Evolutionary conservation across 192 early-diverging fungal genomes (phyloP).

Genomic region (Linderina pennispora): DNA sequence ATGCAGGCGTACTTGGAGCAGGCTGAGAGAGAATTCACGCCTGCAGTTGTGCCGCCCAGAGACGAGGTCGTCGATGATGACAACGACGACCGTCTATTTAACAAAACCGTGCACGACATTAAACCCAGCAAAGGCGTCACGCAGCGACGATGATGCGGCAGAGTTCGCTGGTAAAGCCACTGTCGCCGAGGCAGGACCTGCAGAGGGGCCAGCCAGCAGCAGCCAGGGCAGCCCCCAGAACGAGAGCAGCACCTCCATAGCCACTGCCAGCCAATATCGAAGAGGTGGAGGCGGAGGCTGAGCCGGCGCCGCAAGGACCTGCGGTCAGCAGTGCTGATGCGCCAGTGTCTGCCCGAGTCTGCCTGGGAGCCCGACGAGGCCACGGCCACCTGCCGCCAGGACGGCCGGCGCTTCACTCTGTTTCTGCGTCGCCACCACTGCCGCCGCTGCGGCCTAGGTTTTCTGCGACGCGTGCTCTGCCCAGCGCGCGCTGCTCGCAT

Average conservation of each 20-base stretch:
- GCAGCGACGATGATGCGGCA: neutral
- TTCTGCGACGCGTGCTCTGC: slow-evolving; percentile 78
- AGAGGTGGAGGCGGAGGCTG: neutral
- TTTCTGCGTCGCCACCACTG: slow-evolving; percentile 86
- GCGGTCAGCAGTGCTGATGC: slow-evolving; percentile 19
- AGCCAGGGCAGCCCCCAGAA: too few relatives aligned
- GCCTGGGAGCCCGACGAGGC: slow-evolving; percentile 78
- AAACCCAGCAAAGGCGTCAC: neutral
- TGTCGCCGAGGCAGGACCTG: neutral
- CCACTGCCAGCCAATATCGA: neutral
- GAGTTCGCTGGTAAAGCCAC: neutral
- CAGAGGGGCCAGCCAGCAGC: too few relatives aligned
- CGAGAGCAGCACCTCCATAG: too few relatives aligned
- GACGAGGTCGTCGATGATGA: neutral
- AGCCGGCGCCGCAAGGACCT: slow-evolving; percentile 12
- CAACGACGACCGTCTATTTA: neutral
- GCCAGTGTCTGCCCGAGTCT: slow-evolving; percentile 38
- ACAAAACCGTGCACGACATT: neutral
- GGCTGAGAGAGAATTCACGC: neutral
- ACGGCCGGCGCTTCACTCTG: slow-evolving; percentile 63
- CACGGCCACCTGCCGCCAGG: slow-evolving; percentile 61
- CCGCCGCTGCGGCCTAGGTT: slow-evolving; percentile 79
- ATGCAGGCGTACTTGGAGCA: neutral
- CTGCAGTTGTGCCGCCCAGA: neutral
- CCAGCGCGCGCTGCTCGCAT: slow-evolving; percentile 47